These are phyloP conservation scores for Gleditsia sinensis DNA, from an alignment of 306 rosid genomes.

Conservation along the genomic window DNA sequence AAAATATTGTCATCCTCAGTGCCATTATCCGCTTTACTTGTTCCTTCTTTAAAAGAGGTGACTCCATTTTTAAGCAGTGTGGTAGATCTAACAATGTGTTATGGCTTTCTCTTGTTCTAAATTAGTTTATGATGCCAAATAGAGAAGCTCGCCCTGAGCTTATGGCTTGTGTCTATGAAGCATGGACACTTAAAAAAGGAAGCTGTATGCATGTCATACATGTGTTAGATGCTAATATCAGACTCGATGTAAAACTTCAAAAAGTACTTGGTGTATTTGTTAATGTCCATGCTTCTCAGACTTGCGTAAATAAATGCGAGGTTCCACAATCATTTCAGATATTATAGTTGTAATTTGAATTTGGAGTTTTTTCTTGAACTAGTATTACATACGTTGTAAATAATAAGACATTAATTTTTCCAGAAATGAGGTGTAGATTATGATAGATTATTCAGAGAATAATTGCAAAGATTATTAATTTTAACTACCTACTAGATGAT, in stretches of 20 bases:
- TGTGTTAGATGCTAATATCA: too few species aligned
- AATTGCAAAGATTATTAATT: not conserved
- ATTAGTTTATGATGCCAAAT: conserved; percentile 2
- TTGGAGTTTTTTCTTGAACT: not conserved
- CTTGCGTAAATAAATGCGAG: not conserved
- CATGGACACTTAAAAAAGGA: not conserved
- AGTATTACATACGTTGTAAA: not conserved
- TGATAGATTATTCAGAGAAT: not conserved
- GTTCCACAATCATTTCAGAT: not conserved
- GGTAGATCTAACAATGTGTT: not conserved
- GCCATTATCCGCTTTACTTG: conserved; percentile 72
- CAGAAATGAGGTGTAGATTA: not conserved
- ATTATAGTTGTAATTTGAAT: not conserved
- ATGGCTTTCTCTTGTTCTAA: not conserved
- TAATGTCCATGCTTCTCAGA: not conserved
- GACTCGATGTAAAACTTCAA: not conserved
- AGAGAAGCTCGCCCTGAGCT: not conserved
- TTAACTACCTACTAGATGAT: not conserved
- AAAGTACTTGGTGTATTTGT: not conserved
- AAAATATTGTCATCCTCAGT: conserved; percentile 61
- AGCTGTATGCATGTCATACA: too few species aligned
- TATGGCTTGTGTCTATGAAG: not conserved
- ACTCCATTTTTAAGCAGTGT: conserved; percentile 21
- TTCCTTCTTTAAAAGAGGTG: conserved; percentile 97
- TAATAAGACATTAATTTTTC: not conserved